A percentile compares a stretch with the other conserved stretches of the same genome.
These are phyloP conservation scores for Ceratonia siliqua DNA, from an alignment of 306 rosid species.

Conservation along the genomic window DNA sequence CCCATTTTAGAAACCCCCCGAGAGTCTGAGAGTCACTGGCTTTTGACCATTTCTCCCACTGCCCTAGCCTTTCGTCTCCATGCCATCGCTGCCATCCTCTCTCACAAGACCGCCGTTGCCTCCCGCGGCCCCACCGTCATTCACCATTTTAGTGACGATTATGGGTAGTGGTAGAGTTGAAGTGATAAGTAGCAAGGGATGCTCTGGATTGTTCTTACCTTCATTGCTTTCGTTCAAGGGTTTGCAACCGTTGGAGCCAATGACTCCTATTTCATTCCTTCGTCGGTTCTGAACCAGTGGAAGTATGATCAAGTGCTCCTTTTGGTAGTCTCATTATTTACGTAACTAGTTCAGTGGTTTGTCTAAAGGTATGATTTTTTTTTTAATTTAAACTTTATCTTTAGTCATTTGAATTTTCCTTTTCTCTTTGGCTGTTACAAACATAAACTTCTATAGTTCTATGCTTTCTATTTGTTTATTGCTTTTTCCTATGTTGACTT, in stretches of 20 bases:
- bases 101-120: too few relatives aligned
- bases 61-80: too few relatives aligned
- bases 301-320: constrained; percentile 58
- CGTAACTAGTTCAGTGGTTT: constrained; percentile 95
- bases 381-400: constrained; percentile 30
- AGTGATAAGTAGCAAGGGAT: constrained; percentile 74
- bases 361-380: constrained; percentile 66
- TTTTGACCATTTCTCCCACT: too few relatives aligned
- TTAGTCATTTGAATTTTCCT: constrained; percentile 2
- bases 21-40: too few relatives aligned
- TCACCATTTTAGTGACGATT: constrained; percentile 40
- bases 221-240: constrained; percentile 59
- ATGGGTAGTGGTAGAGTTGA: constrained; percentile 80
- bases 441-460: background rate
- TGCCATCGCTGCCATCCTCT: too few relatives aligned
- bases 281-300: constrained; percentile 41
- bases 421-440: background rate
- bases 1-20: too few relatives aligned
- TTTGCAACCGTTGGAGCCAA: constrained; percentile 54
- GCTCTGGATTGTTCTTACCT: constrained; percentile 76
- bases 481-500: background rate
- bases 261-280: constrained; percentile 74
- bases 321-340: constrained; percentile 85
- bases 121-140: too few relatives aligned
- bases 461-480: background rate